phyloP scores from a whole-genome alignment of 176 grass and related monocot species.

The Carex pumila region DNA sequence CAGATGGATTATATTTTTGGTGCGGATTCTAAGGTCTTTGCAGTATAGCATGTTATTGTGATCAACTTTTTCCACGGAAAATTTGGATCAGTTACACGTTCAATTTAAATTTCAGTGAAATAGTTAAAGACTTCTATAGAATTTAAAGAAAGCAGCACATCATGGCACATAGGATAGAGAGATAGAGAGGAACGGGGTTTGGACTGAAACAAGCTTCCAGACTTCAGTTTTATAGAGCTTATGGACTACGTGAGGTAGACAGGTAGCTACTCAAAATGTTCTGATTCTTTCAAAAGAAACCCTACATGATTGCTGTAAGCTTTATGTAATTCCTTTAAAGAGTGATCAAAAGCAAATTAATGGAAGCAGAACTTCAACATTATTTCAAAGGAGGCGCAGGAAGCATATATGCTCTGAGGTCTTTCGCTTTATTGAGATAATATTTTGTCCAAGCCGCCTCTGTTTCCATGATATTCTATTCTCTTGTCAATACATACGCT shows the following conservation, averaged over 20 bases:
- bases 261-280: slow-evolving; percentile 3
- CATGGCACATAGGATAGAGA: too few species aligned
- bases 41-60: neutral
- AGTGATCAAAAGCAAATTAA: slow-evolving; percentile 6
- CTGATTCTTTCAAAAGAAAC: slow-evolving; percentile 14
- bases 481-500: slow-evolving; percentile 15
- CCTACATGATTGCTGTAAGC: neutral
- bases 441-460: neutral
- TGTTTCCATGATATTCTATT: neutral
- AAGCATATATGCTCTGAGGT: slow-evolving; percentile 14
- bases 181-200: neutral
- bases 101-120: neutral
- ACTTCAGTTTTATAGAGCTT: neutral
- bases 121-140: neutral
- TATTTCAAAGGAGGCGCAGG: slow-evolving; percentile 6
- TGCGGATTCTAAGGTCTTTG: neutral
- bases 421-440: slow-evolving; percentile 14
- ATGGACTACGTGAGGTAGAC: neutral
- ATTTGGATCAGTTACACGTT: too few species aligned
- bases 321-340: neutral
- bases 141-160: neutral
- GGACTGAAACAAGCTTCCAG: neutral
- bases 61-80: neutral
- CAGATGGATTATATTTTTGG: neutral
- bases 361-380: slow-evolving; percentile 11